phyloP scores from a whole-genome alignment of 2,329 filamentous ascomycete species.

The Beauveria rudraprayagi region DNA sequence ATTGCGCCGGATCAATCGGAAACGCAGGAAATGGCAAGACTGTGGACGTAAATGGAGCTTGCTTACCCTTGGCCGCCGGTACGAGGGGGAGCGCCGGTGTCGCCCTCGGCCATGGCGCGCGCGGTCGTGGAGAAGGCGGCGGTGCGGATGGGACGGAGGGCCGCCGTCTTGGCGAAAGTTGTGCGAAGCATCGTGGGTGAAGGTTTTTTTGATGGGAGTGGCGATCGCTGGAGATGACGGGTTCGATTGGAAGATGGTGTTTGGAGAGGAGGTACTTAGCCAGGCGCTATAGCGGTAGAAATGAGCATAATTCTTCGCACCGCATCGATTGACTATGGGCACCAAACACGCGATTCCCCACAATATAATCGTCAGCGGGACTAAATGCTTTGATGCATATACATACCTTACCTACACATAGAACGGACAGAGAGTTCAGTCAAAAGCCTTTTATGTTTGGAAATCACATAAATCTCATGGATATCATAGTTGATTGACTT shows the following conservation, averaged over 20 bases:
- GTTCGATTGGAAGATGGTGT: constrained; percentile 12
- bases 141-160: constrained; percentile 44
- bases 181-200: constrained; percentile 57
- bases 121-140: constrained; percentile 57
- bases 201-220: constrained; percentile 10
- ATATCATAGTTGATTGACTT: too few relatives aligned
- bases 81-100: constrained; percentile 55
- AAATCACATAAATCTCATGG: too few relatives aligned
- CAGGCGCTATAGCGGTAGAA: too few relatives aligned
- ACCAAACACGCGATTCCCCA: too few relatives aligned
- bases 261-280: background rate
- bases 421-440: too few relatives aligned
- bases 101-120: constrained; percentile 60
- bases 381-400: too few relatives aligned
- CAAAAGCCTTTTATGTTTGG: too few relatives aligned
- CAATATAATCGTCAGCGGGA: too few relatives aligned
- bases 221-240: constrained; percentile 7
- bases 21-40: background rate
- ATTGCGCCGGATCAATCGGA: background rate
- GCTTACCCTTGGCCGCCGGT: constrained; percentile 45
- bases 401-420: too few relatives aligned
- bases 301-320: too few relatives aligned
- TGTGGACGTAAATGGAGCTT: constrained; percentile 13
- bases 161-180: constrained; percentile 46
- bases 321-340: too few relatives aligned